Conservation (phyloP, 176 grass and related monocot genomes). For the Hsuehochloa calcarea region DNA sequence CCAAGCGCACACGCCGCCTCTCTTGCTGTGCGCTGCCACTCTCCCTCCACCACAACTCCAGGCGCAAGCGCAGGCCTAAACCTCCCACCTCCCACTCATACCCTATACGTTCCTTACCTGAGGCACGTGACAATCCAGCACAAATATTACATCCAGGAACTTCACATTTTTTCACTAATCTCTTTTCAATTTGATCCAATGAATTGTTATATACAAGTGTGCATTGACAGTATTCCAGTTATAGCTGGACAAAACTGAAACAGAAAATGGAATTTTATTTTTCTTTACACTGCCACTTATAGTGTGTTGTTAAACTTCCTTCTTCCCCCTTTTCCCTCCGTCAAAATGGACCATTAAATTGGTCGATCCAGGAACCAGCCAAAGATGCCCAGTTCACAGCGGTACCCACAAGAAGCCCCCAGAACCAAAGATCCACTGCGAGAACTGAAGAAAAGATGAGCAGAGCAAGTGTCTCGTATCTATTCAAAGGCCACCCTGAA, state of each 20-base stretch:
- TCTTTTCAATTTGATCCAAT: slow-evolving; percentile 14
- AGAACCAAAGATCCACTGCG: slow-evolving; percentile 84
- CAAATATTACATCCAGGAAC: background rate
- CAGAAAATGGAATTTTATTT: background rate
- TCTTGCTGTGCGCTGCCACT: too few species aligned
- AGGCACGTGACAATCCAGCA: background rate
- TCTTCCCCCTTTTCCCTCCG: background rate
- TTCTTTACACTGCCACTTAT: slow-evolving; percentile 29
- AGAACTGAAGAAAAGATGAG: slow-evolving; percentile 75
- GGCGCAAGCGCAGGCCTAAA: too few species aligned
- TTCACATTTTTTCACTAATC: slow-evolving; percentile 3
- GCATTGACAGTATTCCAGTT: slow-evolving; percentile 22
- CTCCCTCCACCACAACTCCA: too few species aligned
- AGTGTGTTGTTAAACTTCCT: background rate
- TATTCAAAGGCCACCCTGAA: slow-evolving; percentile 68
- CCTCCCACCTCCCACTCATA: too few species aligned
- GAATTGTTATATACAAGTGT: slow-evolving; percentile 31
- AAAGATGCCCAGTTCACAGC: slow-evolving; percentile 57
- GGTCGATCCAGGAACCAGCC: slow-evolving; percentile 56
- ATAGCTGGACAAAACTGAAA: background rate
- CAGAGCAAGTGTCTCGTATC: slow-evolving; percentile 76
- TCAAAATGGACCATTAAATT: slow-evolving; percentile 41
- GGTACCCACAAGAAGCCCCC: slow-evolving; percentile 63
- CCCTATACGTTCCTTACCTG: too few species aligned
- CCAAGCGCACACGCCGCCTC: too few species aligned